These are phyloP conservation scores for Beauveria australis DNA, from an alignment of 2,329 filamentous ascomycete species.

Conservation along the genomic window DNA sequence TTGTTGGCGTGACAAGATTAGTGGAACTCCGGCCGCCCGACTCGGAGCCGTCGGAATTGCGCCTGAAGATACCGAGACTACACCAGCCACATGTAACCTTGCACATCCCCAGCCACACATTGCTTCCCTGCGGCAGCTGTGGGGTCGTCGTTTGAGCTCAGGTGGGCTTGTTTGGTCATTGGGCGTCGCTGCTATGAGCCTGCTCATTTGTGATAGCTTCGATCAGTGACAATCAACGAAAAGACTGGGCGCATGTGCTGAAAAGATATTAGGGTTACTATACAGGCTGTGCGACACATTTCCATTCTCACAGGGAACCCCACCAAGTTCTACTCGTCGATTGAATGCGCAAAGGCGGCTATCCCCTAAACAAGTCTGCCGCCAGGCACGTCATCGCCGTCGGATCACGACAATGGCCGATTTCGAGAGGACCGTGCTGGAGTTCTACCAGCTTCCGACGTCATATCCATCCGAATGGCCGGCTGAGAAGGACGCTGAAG, in stretches of 20 bases:
- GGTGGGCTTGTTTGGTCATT: conserved; percentile 7
- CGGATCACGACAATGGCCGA: conserved; percentile 48
- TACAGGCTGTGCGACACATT: background rate
- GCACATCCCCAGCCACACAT: conserved; percentile 5
- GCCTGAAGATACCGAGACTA: conserved; percentile 15
- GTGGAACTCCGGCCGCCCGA: conserved; percentile 15
- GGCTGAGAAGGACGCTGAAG: conserved; percentile 63
- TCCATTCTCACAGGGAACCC: background rate
- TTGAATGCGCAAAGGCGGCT: background rate
- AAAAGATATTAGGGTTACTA: too few relatives aligned
- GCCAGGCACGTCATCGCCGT: conserved; percentile 1
- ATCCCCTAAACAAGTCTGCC: conserved; percentile 8
- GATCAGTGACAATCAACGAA: background rate
- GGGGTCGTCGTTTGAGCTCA: conserved; percentile 3
- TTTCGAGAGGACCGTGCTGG: conserved; percentile 68
- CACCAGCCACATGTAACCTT: conserved; percentile 13
- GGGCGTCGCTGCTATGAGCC: background rate
- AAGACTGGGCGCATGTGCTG: background rate
- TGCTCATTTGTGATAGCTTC: background rate
- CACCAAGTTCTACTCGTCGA: background rate
- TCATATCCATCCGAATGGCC: conserved; percentile 83
- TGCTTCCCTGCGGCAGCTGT: background rate
- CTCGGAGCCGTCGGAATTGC: conserved; percentile 24
- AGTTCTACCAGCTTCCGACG: conserved; percentile 79
- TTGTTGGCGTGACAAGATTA: conserved; percentile 9